A percentile compares a stretch with the other conserved stretches of the same genome.
Conservation (phyloP, 2,329 filamentous ascomycete genomes). For the Fulvia fulva region DNA sequence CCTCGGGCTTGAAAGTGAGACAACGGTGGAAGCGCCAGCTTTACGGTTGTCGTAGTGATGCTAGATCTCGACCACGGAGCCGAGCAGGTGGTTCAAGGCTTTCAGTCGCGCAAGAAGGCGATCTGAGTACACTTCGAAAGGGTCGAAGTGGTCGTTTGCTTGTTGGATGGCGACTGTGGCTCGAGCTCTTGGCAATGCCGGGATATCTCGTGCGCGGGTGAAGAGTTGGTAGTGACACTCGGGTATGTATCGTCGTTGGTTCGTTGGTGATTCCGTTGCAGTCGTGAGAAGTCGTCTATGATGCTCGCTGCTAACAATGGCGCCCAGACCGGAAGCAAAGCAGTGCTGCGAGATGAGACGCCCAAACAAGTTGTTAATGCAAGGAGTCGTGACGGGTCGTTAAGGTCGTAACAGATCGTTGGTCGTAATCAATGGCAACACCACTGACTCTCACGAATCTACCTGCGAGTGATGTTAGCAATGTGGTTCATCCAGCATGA, state of each 20-base stretch:
- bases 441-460: conserved; percentile 24
- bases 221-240: conserved; percentile 8
- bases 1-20: conserved; percentile 78
- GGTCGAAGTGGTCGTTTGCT: neutral
- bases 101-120: neutral
- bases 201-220: neutral
- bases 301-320: conserved; percentile 27
- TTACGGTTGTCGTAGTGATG: conserved; percentile 57
- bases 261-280: conserved; percentile 11
- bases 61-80: conserved; percentile 15
- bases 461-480: conserved; percentile 21
- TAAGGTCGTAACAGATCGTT: conserved; percentile 35
- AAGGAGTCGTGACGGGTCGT: conserved; percentile 31
- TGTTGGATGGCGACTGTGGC: neutral
- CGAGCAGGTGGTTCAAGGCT: conserved; percentile 9
- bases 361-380: conserved; percentile 34
- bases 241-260: conserved; percentile 8
- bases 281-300: conserved; percentile 21
- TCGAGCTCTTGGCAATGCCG: neutral
- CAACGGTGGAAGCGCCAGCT: conserved; percentile 90
- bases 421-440: conserved; percentile 27
- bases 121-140: neutral
- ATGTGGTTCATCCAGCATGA: conserved; percentile 1
- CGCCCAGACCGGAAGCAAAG: conserved; percentile 21
- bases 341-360: conserved; percentile 24